These are phyloP conservation scores for Torulaspora franciscae DNA, from an alignment of 805 yeast species.

Conservation along the genomic window DNA sequence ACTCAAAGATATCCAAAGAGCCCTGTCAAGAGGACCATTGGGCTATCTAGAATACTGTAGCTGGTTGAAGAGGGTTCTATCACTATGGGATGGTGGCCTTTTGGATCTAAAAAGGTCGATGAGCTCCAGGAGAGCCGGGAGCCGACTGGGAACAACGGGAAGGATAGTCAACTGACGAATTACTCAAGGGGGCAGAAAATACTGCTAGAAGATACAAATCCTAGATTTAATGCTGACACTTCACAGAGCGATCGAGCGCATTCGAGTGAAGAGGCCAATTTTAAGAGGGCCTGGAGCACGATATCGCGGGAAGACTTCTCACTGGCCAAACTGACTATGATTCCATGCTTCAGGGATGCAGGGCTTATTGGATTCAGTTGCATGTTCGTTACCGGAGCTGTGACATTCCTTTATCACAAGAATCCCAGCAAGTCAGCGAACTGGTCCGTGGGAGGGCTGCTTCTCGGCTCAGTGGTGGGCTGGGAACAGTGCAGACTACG, in stretches of 20 bases:
- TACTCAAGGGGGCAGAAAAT: conserved; percentile 36
- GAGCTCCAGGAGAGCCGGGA: neutral
- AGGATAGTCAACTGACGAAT: conserved; percentile 13
- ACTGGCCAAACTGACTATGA: conserved; percentile 45
- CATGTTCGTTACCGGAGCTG: conserved; percentile 63
- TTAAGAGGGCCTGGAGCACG: conserved; percentile 39
- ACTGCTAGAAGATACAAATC: conserved; percentile 39
- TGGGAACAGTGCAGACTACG: conserved; percentile 90
- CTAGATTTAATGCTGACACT: conserved; percentile 35
- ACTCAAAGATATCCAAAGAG: neutral
- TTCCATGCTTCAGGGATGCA: conserved; percentile 79
- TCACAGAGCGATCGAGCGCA: conserved; percentile 24
- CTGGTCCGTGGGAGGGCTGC: conserved; percentile 79
- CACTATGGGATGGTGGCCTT: conserved; percentile 26
- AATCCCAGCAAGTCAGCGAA: conserved; percentile 59
- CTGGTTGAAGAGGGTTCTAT: neutral
- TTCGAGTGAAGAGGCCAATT: conserved; percentile 31
- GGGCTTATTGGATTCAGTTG: conserved; percentile 70
- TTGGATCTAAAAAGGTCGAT: conserved; percentile 8
- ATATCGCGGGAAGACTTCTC: conserved; percentile 50
- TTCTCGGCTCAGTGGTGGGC: conserved; percentile 73
- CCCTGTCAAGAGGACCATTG: neutral
- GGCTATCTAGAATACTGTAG: neutral
- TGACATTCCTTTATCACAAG: conserved; percentile 63
- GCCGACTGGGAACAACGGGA: conserved; percentile 4